These are phyloP conservation scores for Gossypium mustelinum DNA, from an alignment of 345 rosid species.

Conservation along the genomic window DNA sequence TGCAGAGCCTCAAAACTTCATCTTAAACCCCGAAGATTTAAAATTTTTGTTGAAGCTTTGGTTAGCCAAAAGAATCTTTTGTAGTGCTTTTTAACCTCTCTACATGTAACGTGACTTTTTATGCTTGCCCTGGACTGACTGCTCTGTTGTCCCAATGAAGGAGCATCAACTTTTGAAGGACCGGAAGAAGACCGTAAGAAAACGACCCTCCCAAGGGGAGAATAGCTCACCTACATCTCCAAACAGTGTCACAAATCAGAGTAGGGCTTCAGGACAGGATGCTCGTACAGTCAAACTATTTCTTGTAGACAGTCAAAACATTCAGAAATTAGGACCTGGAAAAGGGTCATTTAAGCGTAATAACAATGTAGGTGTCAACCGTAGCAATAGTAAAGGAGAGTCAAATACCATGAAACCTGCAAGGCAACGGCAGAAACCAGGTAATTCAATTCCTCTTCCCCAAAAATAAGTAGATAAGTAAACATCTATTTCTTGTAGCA, in stretches of 20 bases:
- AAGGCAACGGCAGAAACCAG: slow-evolving; percentile 78
- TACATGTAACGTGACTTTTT: slow-evolving; percentile 19
- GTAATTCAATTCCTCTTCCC: slow-evolving; percentile 30
- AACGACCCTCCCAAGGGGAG: slow-evolving; percentile 67
- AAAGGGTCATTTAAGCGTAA: slow-evolving; percentile 63
- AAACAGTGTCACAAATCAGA: slow-evolving; percentile 53
- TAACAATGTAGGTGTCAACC: slow-evolving; percentile 49
- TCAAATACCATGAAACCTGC: slow-evolving; percentile 47
- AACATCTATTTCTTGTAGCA: neutral
- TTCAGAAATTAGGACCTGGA: slow-evolving; percentile 68
- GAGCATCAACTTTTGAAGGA: slow-evolving; percentile 96
- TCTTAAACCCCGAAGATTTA: slow-evolving; percentile 90
- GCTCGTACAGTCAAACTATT: slow-evolving; percentile 58
- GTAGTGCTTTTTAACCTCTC: slow-evolving; percentile 16
- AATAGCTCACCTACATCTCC: slow-evolving; percentile 55
- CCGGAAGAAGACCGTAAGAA: slow-evolving; percentile 75
- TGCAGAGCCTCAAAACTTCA: slow-evolving; percentile 99
- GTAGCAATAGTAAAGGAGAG: slow-evolving; percentile 61
- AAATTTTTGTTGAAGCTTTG: slow-evolving; percentile 91
- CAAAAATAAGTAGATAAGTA: neutral
- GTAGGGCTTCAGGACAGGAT: slow-evolving; percentile 61
- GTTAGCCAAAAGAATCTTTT: slow-evolving; percentile 45
- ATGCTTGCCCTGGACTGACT: slow-evolving; percentile 26
- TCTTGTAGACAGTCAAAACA: slow-evolving; percentile 71
- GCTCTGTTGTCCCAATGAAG: slow-evolving; percentile 40